These are phyloP conservation scores for Ophiosphaerella herpotricha DNA, from an alignment of 2,329 filamentous ascomycete genomes.

Conservation along the genomic window DNA sequence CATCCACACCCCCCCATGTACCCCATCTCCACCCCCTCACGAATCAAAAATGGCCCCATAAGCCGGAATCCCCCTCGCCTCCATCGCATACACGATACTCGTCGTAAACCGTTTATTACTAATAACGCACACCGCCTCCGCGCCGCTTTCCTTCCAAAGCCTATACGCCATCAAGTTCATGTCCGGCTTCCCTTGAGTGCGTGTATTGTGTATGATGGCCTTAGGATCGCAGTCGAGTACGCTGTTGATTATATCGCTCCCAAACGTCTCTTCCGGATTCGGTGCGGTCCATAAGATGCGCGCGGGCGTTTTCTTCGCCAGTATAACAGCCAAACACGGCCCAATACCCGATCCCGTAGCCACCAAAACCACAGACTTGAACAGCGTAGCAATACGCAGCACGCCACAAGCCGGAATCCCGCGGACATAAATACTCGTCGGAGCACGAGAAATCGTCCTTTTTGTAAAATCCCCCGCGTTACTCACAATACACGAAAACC, in stretches of 20 bases:
- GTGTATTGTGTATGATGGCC: slow-evolving; percentile 72
- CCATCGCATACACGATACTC: slow-evolving; percentile 71
- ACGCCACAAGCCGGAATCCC: slow-evolving; percentile 44
- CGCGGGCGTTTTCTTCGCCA: slow-evolving; percentile 51
- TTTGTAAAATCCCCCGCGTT: slow-evolving; percentile 47
- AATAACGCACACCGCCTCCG: slow-evolving; percentile 75
- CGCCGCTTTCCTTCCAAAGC: slow-evolving; percentile 55
- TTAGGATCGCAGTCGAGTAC: slow-evolving; percentile 63
- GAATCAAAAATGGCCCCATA: slow-evolving; percentile 79
- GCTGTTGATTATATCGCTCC: slow-evolving; percentile 60
- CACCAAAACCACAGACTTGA: slow-evolving; percentile 44
- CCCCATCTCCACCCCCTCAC: too few relatives aligned
- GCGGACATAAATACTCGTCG: slow-evolving; percentile 42
- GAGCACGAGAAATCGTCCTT: slow-evolving; percentile 36
- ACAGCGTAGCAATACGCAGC: slow-evolving; percentile 42
- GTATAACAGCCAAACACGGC: slow-evolving; percentile 57
- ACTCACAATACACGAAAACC: slow-evolving; percentile 44
- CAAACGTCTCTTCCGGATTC: slow-evolving; percentile 68
- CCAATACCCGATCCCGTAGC: slow-evolving; percentile 47
- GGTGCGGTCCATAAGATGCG: slow-evolving; percentile 75
- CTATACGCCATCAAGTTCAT: slow-evolving; percentile 63
- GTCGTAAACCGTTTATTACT: slow-evolving; percentile 72
- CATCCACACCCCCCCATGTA: too few relatives aligned
- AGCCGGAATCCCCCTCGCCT: slow-evolving; percentile 68
- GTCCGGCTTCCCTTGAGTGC: slow-evolving; percentile 64